phyloP scores from a whole-genome alignment of 768 basidiomycete genomes.

The Rhizopogon rudus region DNA sequence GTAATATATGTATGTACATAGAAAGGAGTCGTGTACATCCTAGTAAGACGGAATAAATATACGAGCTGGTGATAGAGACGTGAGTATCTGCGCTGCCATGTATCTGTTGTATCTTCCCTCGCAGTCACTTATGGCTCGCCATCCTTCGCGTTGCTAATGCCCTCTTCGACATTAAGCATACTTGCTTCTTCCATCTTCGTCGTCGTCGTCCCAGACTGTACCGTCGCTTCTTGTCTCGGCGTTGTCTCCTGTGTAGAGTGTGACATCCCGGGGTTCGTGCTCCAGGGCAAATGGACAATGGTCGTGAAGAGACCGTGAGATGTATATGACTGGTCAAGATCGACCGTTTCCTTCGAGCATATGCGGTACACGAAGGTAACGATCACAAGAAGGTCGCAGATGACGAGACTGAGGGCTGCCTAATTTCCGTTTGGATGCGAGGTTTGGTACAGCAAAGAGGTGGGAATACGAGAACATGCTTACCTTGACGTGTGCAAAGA shows the following conservation, averaged over 20 bases:
- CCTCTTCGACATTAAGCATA: background rate
- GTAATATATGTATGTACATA: too few relatives aligned
- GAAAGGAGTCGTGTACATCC: too few relatives aligned
- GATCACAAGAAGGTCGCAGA: slow-evolving; percentile 24
- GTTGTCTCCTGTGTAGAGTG: too few relatives aligned
- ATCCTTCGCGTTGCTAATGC: background rate
- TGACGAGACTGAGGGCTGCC: slow-evolving; percentile 17
- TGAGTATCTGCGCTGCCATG: background rate
- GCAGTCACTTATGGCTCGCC: background rate
- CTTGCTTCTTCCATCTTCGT: background rate
- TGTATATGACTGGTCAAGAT: slow-evolving; percentile 1
- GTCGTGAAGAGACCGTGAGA: background rate
- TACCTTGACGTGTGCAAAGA: slow-evolving; percentile 20
- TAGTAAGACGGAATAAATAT: too few relatives aligned
- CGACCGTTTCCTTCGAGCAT: background rate
- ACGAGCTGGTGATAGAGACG: too few relatives aligned
- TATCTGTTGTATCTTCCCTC: background rate
- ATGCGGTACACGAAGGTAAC: slow-evolving; percentile 16
- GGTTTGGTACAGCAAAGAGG: background rate
- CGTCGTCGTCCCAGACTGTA: background rate
- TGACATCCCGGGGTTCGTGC: background rate
- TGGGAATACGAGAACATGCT: slow-evolving; percentile 2
- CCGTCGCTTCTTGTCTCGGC: background rate
- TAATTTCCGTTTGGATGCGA: background rate
- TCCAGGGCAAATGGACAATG: background rate